phyloP scores from a whole-genome alignment of 1,139 yeast species.

The Blastobotrys illinoisensis region DNA sequence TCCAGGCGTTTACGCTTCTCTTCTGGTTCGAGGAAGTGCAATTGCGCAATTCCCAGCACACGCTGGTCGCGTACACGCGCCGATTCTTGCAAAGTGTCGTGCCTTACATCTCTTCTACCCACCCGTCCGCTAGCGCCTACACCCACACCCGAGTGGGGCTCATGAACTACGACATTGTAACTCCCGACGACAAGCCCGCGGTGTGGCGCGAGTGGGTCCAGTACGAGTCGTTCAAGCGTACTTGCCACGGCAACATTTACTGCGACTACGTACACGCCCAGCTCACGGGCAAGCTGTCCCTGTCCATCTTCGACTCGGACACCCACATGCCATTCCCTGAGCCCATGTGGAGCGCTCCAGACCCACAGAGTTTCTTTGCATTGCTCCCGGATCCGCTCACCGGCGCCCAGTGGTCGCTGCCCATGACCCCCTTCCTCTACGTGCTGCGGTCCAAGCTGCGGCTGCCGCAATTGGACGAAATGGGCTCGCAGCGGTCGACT shows the following conservation, averaged over 20 bases:
- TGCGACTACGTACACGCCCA: slow-evolving; percentile 23
- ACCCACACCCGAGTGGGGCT: neutral
- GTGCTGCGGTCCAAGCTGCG: slow-evolving; percentile 31
- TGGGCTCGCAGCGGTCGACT: neutral
- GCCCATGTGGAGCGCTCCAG: slow-evolving; percentile 27
- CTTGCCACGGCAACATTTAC: slow-evolving; percentile 26
- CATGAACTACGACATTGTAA: neutral
- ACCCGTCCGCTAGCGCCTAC: neutral
- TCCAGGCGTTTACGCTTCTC: slow-evolving; percentile 27
- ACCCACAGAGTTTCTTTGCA: slow-evolving; percentile 27
- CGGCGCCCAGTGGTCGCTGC: slow-evolving; percentile 24
- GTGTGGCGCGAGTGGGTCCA: slow-evolving; percentile 32
- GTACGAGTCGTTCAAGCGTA: slow-evolving; percentile 30
- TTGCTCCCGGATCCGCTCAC: slow-evolving; percentile 11
- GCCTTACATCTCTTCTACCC: neutral
- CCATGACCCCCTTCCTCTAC: slow-evolving; percentile 27
- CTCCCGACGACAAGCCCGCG: slow-evolving; percentile 11
- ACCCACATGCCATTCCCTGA: slow-evolving; percentile 30
- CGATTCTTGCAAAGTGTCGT: neutral
- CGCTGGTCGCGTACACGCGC: neutral
- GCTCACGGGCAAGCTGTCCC: slow-evolving; percentile 14
- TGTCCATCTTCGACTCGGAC: slow-evolving; percentile 28
- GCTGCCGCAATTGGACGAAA: slow-evolving; percentile 27
- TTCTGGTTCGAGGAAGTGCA: slow-evolving; percentile 23
- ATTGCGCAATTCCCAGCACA: neutral